Conservation (phyloP, 2,329 filamentous ascomycete species). For the Penicillium sp. region DNA sequence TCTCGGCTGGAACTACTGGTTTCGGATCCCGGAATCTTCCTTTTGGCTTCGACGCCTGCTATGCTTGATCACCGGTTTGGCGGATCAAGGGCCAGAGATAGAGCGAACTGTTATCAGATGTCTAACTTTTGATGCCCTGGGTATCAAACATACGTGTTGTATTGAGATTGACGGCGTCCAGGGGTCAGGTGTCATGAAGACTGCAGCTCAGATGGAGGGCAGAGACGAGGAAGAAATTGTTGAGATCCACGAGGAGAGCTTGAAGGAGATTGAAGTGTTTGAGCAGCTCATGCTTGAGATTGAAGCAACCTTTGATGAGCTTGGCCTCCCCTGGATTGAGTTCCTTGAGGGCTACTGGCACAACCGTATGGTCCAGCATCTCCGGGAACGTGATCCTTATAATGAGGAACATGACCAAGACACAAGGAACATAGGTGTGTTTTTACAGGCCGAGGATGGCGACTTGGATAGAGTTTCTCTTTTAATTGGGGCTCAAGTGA, state of each 20-base stretch:
- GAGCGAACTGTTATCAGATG: background rate
- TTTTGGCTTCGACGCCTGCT: background rate
- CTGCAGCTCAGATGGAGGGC: background rate
- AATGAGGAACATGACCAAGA: background rate
- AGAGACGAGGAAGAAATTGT: background rate
- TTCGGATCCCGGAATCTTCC: background rate
- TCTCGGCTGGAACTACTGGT: background rate
- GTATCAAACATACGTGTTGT: slow-evolving; percentile 1
- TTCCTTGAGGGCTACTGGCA: background rate
- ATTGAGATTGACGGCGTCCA: background rate
- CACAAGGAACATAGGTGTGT: background rate
- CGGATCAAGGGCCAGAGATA: no score
- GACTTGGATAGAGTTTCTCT: background rate
- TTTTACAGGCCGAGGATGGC: background rate
- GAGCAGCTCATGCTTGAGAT: background rate
- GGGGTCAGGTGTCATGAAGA: background rate
- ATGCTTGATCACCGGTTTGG: background rate
- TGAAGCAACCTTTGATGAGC: background rate
- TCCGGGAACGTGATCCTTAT: background rate
- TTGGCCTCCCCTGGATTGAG: background rate
- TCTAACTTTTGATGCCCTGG: background rate
- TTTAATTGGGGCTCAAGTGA: background rate
- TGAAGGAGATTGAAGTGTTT: background rate
- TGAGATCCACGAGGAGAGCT: background rate
- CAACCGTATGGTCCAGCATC: background rate